A percentile compares a stretch with the other conserved stretches of the same genome.
phyloP scores from a whole-genome alignment of 768 basidiomycete genomes.

The Trametes villosa region DNA sequence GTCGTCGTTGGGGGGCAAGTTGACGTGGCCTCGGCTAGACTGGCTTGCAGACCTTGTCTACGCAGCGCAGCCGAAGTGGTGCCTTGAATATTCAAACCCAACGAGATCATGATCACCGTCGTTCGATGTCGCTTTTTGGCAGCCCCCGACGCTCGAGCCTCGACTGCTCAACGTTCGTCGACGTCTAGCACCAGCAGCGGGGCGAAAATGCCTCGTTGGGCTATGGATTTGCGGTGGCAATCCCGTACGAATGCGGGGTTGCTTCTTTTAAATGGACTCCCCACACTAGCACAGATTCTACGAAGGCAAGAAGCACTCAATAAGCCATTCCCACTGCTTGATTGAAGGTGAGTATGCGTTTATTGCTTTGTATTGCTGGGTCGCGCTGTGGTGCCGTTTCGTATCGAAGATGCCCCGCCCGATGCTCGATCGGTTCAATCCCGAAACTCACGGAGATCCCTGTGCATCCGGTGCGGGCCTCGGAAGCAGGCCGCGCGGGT shows the following conservation, averaged over 20 bases:
- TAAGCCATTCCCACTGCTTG: too few species aligned
- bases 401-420: too few species aligned
- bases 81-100: conserved; percentile 5
- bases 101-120: conserved; percentile 7
- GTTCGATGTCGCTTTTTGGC: neutral
- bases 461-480: too few species aligned
- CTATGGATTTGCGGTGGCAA: too few species aligned
- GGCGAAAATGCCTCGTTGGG: too few species aligned
- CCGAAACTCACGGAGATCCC: too few species aligned
- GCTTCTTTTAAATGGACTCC: neutral
- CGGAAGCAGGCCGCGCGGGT: too few species aligned
- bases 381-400: neutral
- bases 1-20: too few species aligned
- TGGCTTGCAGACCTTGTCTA: conserved; percentile 1
- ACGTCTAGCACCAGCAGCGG: too few species aligned
- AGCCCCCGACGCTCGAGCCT: neutral
- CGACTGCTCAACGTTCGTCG: too few species aligned
- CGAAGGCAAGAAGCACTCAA: neutral
- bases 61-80: conserved; percentile 10
- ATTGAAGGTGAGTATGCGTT: neutral
- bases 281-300: neutral
- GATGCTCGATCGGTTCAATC: too few species aligned
- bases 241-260: neutral
- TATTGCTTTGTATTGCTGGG: neutral
- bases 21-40: too few species aligned